Evolutionary conservation across 2,329 filamentous ascomycete genomes (phyloP), one percentile per base, ranked within the genome.

Genomic region (Colletotrichum chlorophyti): DNA sequence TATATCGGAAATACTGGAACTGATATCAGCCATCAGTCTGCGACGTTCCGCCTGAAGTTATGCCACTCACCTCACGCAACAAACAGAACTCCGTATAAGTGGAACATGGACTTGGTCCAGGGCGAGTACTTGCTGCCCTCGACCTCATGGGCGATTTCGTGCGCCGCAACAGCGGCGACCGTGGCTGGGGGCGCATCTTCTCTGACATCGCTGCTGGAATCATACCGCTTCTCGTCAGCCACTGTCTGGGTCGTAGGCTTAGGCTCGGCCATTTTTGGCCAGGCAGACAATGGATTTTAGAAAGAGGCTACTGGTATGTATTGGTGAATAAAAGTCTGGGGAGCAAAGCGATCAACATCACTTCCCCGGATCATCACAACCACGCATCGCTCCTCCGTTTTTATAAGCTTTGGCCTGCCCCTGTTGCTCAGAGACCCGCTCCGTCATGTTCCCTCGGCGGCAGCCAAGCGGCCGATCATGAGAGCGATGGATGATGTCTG

Each of bases 41-140:
- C n/a, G 19, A 4, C 10, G 9, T 12, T 26, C 11, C 19, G 15
- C 11, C 4, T 19, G 15, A 19, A 9, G 10, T 24, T n/a, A 37
- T 24, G 38, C 6, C 15, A 48, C 50, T n/a, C n/a, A n/a, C n/a
- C n/a, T n/a, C n/a, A n/a, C 3, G 62, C 60, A 11, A 64, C 58
- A 19, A 63, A 58, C 21, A 64, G 49, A 2, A 64, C 62, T 2
- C 51, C 60, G 27, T 64, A 64, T 14, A 64, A 57, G 5, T 24
- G 27, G 19, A 63, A 51, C 62, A 64, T 64, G 12, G 61, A 60
- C 53, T 40, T 61, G n/a, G 62, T 63, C 51, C 60, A 60, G 5
- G 62, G 62, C 6, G 62, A 64, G 50, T 64, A 64, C 5, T 50
- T 43, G 21, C 40, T 57, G 8, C 37, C 53, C 14, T 52, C 50